Base-by-base conservation (phyloP, 1,139 yeast genomes). In the Saccharomyces pastorianus region DNA sequence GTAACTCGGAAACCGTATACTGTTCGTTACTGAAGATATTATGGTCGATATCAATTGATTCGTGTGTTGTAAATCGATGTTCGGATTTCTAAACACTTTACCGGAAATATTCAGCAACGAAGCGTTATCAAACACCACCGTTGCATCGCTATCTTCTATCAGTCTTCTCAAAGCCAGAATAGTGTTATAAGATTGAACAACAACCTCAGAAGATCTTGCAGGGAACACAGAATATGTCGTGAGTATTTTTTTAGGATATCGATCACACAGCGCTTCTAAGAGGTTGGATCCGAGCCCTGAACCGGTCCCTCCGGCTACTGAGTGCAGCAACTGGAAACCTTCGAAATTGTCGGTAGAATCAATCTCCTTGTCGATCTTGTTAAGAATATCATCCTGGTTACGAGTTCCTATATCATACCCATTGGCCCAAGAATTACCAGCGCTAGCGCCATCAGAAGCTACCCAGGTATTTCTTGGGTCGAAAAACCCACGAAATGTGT, bases 291-390 rank as follows among this genome's bases (percentile, higher is more conserved):
- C 99, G 48, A 90, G 82, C 6, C 99, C 99, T 0, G 96, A 87
- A 0, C 99, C 99, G 0, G 99, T 93, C 41, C 99, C 99, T 27
- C 99, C 99, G 0, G 97, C 98, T n/a, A 95, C 96, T 14, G 97
- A 88, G 69, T 93, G 99, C 55, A 91, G 72, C 59, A 93, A 73
- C 74, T 90, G 96, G 69, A 95, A 93, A 6, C 95, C 95, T 58
- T 90, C 93, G 54, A 91, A 74, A 56, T 88, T 85, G 59, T 93
- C 99, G 63, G 96, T 86, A 46, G 88, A 86, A 66, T 93, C 99
- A 47, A 91, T 80, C 64, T 93, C 98, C 57, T 96, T 77, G 66
- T 91, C 97, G 49, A 93, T 79, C 79, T 91, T 82, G 64, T 89
- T 93, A 59, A 88, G 64, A 49, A 93, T 73, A 25, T 82, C 84